phyloP scores from a whole-genome alignment of 768 basidiomycete species.

The Hydnomerulius pinastri region DNA sequence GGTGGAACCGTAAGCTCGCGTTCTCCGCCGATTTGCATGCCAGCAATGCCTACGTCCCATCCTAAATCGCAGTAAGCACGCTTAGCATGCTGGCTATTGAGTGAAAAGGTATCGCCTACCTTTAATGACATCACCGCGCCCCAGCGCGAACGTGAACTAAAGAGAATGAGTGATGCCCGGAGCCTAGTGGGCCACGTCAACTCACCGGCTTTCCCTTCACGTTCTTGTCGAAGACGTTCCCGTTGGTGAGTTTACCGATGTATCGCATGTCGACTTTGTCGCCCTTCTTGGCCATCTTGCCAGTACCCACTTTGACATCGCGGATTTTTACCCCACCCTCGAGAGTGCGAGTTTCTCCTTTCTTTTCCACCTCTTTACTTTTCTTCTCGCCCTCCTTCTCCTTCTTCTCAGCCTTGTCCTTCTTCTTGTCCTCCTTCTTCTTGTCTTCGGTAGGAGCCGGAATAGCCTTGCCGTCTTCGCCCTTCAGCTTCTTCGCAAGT shows the following conservation, averaged over 20 bases:
- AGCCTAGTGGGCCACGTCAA: conserved; percentile 12
- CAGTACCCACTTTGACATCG: conserved; percentile 79
- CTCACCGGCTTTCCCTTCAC: conserved; percentile 83
- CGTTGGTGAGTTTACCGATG: conserved; percentile 83
- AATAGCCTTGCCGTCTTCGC: conserved; percentile 49
- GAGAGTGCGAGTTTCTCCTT: conserved; percentile 38
- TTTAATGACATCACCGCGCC: conserved; percentile 91
- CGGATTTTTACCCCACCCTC: conserved; percentile 73
- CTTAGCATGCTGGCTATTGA: no score
- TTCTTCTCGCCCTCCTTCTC: conserved; percentile 33
- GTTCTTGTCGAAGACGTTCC: conserved; percentile 79
- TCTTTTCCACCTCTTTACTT: conserved; percentile 27
- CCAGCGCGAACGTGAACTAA: conserved; percentile 78
- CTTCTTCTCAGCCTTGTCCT: conserved; percentile 35
- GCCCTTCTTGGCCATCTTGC: conserved; percentile 86
- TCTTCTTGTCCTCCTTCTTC: conserved; percentile 35
- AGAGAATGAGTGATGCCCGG: not conserved
- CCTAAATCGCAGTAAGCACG: conserved; percentile 39
- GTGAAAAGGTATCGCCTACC: conserved; percentile 40
- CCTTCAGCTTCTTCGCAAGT: conserved; percentile 73
- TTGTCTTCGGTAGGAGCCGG: conserved; percentile 26
- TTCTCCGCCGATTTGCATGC: conserved; percentile 92
- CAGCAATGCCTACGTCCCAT: conserved; percentile 90
- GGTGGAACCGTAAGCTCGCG: conserved; percentile 77
- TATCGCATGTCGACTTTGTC: conserved; percentile 86